Percentiles rank a stretch among this genome's conserved stretches.
Evolutionary conservation across 2,329 filamentous ascomycete genomes (phyloP).

Genomic region (Blastomyces silverae): DNA sequence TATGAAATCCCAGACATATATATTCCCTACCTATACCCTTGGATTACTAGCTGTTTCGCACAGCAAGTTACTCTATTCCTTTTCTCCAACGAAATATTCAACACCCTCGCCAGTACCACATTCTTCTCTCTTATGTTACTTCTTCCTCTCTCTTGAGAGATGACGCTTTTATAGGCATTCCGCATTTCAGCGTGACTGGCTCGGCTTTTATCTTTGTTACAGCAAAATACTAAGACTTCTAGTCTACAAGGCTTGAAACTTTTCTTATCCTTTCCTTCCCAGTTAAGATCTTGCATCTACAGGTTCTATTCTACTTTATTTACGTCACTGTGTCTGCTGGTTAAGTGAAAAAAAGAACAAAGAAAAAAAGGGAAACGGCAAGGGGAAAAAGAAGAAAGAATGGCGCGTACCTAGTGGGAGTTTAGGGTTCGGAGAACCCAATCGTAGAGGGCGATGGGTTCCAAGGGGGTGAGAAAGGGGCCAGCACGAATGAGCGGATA

Average conservation of each 20-base stretch:
- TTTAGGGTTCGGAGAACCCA: neutral
- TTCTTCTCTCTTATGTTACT: conserved; percentile 1
- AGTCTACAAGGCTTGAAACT: neutral
- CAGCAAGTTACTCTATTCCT: neutral
- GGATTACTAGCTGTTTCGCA: conserved; percentile 7
- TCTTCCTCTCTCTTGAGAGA: neutral
- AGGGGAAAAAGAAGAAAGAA: neutral
- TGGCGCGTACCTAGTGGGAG: neutral
- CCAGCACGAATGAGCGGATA: neutral
- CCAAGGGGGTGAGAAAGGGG: neutral
- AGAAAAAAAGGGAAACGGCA: neutral
- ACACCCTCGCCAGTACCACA: no score
- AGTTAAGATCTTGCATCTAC: neutral
- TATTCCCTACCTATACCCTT: conserved; percentile 4
- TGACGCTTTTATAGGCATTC: neutral
- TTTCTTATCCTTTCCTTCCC: neutral
- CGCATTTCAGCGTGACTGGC: conserved; percentile 1
- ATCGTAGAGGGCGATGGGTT: neutral
- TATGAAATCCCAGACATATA: conserved; percentile 1
- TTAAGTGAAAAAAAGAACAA: neutral
- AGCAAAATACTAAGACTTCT: conserved; percentile 1
- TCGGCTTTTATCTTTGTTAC: conserved; percentile 2
- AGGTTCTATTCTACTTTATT: neutral
- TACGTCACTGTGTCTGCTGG: neutral
- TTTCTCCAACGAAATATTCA: neutral